Evolutionary conservation across 768 basidiomycete species (phyloP).

Genomic region (Tubosaeta sp.): DNA sequence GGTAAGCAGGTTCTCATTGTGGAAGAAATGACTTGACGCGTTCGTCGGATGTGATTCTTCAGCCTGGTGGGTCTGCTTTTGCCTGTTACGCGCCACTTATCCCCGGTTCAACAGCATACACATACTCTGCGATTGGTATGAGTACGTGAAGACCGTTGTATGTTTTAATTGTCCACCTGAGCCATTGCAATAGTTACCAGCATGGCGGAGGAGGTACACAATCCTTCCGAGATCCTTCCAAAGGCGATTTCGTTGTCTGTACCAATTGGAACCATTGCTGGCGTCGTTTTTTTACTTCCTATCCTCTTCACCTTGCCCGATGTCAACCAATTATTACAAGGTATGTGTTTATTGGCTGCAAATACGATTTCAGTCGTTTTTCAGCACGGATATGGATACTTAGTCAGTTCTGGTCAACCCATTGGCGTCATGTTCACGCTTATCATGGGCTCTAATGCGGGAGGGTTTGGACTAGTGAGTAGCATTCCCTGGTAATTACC

Average conservation of each 20-base stretch:
- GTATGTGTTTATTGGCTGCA: slow-evolving; percentile 29
- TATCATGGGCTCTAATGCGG: slow-evolving; percentile 56
- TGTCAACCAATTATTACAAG: slow-evolving; percentile 46
- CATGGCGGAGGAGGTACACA: slow-evolving; percentile 65
- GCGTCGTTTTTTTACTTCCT: slow-evolving; percentile 55
- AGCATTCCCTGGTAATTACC: slow-evolving; percentile 1
- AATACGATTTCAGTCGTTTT: background rate
- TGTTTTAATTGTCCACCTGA: slow-evolving; percentile 3
- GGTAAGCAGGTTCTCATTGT: slow-evolving; percentile 29
- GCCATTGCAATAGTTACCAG: slow-evolving; percentile 42
- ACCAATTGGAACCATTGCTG: slow-evolving; percentile 48
- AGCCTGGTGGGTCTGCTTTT: slow-evolving; percentile 25
- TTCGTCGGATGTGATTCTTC: background rate
- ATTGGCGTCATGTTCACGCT: slow-evolving; percentile 59
- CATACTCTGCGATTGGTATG: slow-evolving; percentile 60
- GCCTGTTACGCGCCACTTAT: background rate
- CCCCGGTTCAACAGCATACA: slow-evolving; percentile 41
- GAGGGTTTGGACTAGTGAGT: slow-evolving; percentile 58
- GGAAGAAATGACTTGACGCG: background rate
- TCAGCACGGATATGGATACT: background rate
- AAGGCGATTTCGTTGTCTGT: slow-evolving; percentile 51
- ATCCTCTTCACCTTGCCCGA: slow-evolving; percentile 64
- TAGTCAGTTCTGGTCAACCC: slow-evolving; percentile 60
- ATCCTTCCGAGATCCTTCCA: slow-evolving; percentile 53
- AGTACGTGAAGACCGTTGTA: slow-evolving; percentile 30